Percentiles rank a stretch among this genome's conserved stretches.
phyloP scores from a whole-genome alignment of 1,139 yeast species.

The Yamadazyma membranifaciens region DNA sequence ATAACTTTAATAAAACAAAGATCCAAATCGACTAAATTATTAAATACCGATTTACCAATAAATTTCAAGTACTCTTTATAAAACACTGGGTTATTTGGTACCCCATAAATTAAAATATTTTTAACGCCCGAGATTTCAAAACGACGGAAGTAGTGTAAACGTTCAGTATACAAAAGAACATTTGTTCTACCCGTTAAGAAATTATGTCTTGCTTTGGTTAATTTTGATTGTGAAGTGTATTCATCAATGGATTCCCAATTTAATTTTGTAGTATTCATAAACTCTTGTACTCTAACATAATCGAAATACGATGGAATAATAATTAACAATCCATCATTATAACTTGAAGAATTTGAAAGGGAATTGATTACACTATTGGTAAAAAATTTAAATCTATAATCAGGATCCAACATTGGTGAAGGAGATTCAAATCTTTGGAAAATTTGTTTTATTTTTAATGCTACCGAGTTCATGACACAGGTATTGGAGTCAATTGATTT shows the following conservation, averaged over 20 bases:
- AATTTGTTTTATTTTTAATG: slow-evolving; percentile 65
- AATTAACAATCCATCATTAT: slow-evolving; percentile 72
- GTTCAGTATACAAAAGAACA: slow-evolving; percentile 81
- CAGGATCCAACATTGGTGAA: slow-evolving; percentile 67
- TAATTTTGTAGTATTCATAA: slow-evolving; percentile 62
- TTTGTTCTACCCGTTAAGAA: slow-evolving; percentile 67
- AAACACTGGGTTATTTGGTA: slow-evolving; percentile 82
- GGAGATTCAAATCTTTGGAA: slow-evolving; percentile 66
- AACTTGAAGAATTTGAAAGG: slow-evolving; percentile 52
- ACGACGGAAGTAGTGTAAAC: slow-evolving; percentile 89
- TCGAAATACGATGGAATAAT: slow-evolving; percentile 88
- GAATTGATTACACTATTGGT: slow-evolving; percentile 73
- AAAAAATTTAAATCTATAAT: slow-evolving; percentile 76
- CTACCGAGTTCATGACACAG: slow-evolving; percentile 51
- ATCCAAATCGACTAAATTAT: slow-evolving; percentile 53
- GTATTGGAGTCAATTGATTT: slow-evolving; percentile 32
- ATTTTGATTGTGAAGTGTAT: slow-evolving; percentile 68
- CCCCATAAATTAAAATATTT: slow-evolving; percentile 74
- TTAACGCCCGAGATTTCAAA: slow-evolving; percentile 86
- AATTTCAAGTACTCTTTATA: slow-evolving; percentile 70
- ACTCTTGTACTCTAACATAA: slow-evolving; percentile 72
- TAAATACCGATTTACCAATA: slow-evolving; percentile 48
- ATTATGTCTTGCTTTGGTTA: slow-evolving; percentile 67
- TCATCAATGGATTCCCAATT: slow-evolving; percentile 75
- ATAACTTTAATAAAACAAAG: slow-evolving; percentile 64